Evolutionary conservation across 2,329 filamentous ascomycete species (phyloP).

Genomic region (Pseudohalonectria lignicola): DNA sequence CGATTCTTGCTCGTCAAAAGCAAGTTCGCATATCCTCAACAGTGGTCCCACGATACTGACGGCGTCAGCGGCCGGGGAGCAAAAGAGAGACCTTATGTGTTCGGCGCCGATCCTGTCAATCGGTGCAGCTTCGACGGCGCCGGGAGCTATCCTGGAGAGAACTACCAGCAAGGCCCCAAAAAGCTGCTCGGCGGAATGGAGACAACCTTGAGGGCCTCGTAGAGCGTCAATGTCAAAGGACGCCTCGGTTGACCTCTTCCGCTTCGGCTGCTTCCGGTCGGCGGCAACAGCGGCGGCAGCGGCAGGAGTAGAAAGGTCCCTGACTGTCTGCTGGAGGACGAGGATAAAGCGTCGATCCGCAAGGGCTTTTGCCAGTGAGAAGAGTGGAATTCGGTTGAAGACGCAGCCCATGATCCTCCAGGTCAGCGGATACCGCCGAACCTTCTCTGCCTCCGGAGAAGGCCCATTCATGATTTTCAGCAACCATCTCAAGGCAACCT

Average conservation of each 20-base stretch:
- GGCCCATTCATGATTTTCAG: conserved; percentile 48
- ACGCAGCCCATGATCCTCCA: conserved; percentile 53
- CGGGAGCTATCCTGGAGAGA: conserved; percentile 29
- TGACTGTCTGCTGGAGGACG: conserved; percentile 54
- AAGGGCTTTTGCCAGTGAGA: conserved; percentile 60
- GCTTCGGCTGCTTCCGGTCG: background rate
- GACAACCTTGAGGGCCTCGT: conserved; percentile 25
- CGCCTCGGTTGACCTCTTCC: conserved; percentile 12
- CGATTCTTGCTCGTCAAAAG: conserved; percentile 16
- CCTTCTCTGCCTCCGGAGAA: conserved; percentile 33
- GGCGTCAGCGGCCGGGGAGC: conserved; percentile 33
- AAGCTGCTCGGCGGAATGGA: conserved; percentile 34
- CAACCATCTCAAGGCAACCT: conserved; percentile 50
- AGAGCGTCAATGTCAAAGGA: conserved; percentile 29
- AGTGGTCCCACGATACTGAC: conserved; percentile 32
- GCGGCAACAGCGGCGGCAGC: too few species aligned
- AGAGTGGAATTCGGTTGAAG: conserved; percentile 54
- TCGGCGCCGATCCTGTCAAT: conserved; percentile 42
- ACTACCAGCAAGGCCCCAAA: conserved; percentile 35
- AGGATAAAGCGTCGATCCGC: conserved; percentile 57
- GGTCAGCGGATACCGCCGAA: conserved; percentile 43
- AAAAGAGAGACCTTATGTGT: conserved; percentile 47
- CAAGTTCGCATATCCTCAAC: conserved; percentile 30
- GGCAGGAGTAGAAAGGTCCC: conserved; percentile 36
- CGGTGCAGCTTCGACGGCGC: conserved; percentile 18